Evolutionary conservation across 306 rosid species (phyloP).

Genomic region (Potentilla sterilis): DNA sequence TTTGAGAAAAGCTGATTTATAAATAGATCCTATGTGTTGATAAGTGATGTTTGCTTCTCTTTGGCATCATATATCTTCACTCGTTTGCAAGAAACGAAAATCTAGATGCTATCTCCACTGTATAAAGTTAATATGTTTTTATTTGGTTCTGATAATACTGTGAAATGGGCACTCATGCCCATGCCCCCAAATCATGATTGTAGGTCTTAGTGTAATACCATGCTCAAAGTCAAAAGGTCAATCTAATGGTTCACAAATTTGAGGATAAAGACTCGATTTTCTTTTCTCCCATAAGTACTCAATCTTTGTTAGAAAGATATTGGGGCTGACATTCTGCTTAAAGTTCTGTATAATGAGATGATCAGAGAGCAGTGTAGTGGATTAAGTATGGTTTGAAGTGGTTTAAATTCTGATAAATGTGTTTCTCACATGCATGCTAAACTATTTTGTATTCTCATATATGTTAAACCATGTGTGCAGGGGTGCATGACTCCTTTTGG

Average conservation of each 20-base stretch:
- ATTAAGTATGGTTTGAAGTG: background rate
- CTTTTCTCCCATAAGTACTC: background rate
- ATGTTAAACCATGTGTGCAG: constrained; percentile 38
- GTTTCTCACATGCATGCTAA: background rate
- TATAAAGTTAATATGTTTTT: background rate
- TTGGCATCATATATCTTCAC: background rate
- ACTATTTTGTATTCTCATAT: background rate
- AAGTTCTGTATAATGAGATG: background rate
- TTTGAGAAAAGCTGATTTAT: background rate
- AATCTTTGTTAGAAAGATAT: background rate
- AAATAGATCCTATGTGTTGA: background rate
- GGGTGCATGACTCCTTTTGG: constrained; percentile 92
- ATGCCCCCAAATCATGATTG: background rate
- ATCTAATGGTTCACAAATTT: background rate
- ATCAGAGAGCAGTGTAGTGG: background rate
- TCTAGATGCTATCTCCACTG: background rate
- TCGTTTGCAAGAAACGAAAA: background rate
- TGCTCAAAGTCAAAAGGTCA: background rate
- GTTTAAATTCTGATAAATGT: background rate
- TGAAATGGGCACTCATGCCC: background rate
- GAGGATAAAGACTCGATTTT: background rate
- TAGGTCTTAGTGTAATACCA: background rate
- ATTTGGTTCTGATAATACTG: background rate
- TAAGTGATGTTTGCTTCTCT: background rate
- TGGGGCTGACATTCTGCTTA: background rate